Evolutionary conservation across 2,329 filamentous ascomycete species (phyloP).

Genomic region (Pseudonectria buxi): DNA sequence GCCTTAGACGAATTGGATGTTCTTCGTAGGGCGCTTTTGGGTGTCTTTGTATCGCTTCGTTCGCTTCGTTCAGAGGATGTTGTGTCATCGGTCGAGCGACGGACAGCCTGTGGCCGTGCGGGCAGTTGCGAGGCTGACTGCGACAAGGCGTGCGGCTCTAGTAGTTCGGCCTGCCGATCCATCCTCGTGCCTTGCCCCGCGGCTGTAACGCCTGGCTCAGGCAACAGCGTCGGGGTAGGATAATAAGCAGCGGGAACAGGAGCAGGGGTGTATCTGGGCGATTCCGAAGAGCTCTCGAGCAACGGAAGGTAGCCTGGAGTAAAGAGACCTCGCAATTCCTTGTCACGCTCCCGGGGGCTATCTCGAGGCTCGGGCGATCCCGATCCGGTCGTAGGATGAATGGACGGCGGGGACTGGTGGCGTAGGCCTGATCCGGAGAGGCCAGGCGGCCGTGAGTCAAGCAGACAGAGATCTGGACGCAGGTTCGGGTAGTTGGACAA

Average conservation of each 20-base stretch:
- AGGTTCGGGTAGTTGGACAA: conserved; percentile 41
- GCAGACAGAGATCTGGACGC: conserved; percentile 27
- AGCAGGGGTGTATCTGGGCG: conserved; percentile 15
- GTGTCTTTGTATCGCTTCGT: conserved; percentile 41
- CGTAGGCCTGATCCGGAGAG: conserved; percentile 23
- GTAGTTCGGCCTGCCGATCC: conserved; percentile 11
- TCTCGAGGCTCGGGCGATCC: conserved; percentile 27
- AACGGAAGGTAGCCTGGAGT: conserved; percentile 57
- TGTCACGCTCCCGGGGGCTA: conserved; percentile 48
- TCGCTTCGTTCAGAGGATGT: conserved; percentile 47
- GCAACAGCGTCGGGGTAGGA: conserved; percentile 17
- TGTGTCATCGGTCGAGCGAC: conserved; percentile 40
- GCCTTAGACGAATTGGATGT: conserved; percentile 46
- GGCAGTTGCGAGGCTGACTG: conserved; percentile 13
- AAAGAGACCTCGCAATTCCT: conserved; percentile 56
- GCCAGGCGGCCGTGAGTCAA: conserved; percentile 30
- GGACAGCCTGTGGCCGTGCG: conserved; percentile 29
- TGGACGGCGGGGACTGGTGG: conserved; percentile 25
- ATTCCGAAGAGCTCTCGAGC: conserved; percentile 39
- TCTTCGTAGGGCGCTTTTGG: conserved; percentile 52
- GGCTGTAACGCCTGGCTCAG: conserved; percentile 18
- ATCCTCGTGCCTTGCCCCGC: conserved; percentile 18
- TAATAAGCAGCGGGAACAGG: conserved; percentile 10
- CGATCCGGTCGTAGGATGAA: conserved; percentile 21
- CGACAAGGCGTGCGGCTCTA: conserved; percentile 10